Evolutionary conservation across 768 basidiomycete genomes (phyloP).

Genomic region (Boletus pseudo-olivaceus): DNA sequence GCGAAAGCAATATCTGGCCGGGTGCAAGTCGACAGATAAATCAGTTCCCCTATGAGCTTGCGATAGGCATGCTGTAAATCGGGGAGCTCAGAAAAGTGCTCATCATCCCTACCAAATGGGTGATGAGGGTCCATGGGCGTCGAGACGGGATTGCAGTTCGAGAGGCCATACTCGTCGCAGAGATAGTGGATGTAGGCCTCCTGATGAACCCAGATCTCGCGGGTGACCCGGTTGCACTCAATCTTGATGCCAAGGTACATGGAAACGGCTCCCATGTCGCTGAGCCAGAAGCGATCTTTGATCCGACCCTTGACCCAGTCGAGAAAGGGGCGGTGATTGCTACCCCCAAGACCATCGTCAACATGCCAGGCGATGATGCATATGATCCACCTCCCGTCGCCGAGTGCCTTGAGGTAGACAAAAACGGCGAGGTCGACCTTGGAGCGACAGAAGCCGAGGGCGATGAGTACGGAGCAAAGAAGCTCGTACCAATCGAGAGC

Average conservation of each 20-base stretch:
- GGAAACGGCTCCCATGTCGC: not conserved
- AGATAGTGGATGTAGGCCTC: not conserved
- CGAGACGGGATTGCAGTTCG: not conserved
- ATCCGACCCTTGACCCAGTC: not conserved
- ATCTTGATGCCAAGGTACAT: not conserved
- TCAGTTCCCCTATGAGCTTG: no score
- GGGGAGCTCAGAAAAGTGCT: not conserved
- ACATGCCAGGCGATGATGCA: constrained; percentile 14
- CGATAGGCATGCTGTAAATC: no score
- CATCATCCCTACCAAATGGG: not conserved
- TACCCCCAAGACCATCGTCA: not conserved
- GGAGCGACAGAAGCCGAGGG: not conserved
- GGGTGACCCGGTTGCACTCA: not conserved
- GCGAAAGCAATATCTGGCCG: no score
- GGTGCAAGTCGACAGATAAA: no score
- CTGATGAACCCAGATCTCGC: not conserved
- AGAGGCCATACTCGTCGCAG: not conserved
- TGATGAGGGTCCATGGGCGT: not conserved
- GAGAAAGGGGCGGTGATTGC: not conserved
- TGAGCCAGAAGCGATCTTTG: not conserved
- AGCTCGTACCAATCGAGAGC: not conserved
- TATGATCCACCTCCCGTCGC: not conserved
- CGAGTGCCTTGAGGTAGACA: not conserved
- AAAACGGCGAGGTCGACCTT: not conserved
- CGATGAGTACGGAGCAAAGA: not conserved